Evolutionary conservation across 176 grass and related monocot species (phyloP).

Genomic region (Carex cristatella): DNA sequence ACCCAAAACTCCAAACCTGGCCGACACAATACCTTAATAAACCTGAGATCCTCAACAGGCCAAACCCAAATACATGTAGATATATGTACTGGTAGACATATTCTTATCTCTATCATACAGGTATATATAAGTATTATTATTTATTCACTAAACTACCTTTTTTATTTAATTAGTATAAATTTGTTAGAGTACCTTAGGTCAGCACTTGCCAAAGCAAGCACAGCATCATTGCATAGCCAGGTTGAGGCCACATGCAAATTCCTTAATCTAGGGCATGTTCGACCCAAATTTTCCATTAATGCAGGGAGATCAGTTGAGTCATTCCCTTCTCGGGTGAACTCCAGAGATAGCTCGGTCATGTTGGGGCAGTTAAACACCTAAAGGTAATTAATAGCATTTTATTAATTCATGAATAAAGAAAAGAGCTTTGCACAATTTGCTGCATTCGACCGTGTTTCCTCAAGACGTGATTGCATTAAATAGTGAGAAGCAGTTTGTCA

Average conservation of each 20-base stretch:
- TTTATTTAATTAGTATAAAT: background rate
- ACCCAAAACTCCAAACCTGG: background rate
- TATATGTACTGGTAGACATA: background rate
- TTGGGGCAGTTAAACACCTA: constrained; percentile 85
- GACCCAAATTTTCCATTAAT: constrained; percentile 63
- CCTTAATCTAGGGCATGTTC: constrained; percentile 62
- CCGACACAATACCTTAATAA: background rate
- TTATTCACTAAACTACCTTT: background rate
- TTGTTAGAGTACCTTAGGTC: constrained; percentile 59
- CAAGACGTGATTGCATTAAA: background rate
- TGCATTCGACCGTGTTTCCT: background rate
- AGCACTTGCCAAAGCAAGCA: constrained; percentile 64
- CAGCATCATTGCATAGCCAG: constrained; percentile 63
- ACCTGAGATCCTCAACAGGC: background rate
- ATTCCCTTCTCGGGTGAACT: constrained; percentile 54
- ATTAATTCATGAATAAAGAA: background rate
- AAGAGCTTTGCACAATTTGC: background rate
- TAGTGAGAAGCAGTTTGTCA: background rate
- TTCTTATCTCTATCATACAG: background rate
- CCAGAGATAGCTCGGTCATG: constrained; percentile 62
- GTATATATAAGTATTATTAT: background rate
- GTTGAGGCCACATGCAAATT: constrained; percentile 61
- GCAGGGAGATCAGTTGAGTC: constrained; percentile 65
- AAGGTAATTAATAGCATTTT: constrained; percentile 16
- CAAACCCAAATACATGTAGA: background rate